Percentiles rank a stretch among this genome's conserved stretches.
Evolutionary conservation across 2,329 filamentous ascomycete genomes (phyloP).

Genomic region (Paracoccidioides brasiliensis): DNA sequence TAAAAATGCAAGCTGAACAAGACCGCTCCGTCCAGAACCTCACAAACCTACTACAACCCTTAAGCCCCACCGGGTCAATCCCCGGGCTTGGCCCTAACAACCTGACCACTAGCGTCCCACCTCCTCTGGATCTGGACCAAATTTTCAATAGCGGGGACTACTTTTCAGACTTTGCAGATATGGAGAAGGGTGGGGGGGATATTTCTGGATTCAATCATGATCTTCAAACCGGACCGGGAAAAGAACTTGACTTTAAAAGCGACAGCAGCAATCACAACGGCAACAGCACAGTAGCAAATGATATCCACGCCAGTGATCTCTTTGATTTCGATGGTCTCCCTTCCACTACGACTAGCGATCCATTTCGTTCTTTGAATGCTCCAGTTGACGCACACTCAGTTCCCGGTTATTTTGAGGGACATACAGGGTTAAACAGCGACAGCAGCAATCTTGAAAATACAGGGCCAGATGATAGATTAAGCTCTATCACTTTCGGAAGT

Average conservation of each 20-base stretch:
- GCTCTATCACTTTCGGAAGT: slow-evolving; percentile 2
- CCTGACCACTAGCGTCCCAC: slow-evolving; percentile 29
- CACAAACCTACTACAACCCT: slow-evolving; percentile 58
- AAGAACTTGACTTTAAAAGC: background rate
- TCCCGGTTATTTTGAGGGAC: slow-evolving; percentile 23
- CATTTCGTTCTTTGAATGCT: slow-evolving; percentile 15
- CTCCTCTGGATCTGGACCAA: slow-evolving; percentile 42
- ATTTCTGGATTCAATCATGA: slow-evolving; percentile 13
- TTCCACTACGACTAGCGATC: slow-evolving; percentile 17
- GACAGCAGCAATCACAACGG: background rate
- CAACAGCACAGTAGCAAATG: slow-evolving; percentile 1
- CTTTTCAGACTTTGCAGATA: slow-evolving; percentile 33
- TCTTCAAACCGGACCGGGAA: slow-evolving; percentile 5
- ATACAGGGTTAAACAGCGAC: slow-evolving; percentile 18
- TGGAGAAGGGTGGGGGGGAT: slow-evolving; percentile 16
- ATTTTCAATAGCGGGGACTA: slow-evolving; percentile 45
- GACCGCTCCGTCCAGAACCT: slow-evolving; percentile 63
- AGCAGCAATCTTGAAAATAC: background rate
- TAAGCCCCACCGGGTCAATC: slow-evolving; percentile 67
- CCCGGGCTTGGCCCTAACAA: slow-evolving; percentile 44
- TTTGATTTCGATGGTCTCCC: slow-evolving; percentile 31
- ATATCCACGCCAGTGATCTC: slow-evolving; percentile 23
- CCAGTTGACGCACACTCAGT: slow-evolving; percentile 8
- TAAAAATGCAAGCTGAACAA: slow-evolving; percentile 67
- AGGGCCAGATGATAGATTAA: slow-evolving; percentile 4